These are phyloP conservation scores for Tylopilus intermedius DNA, from an alignment of 768 basidiomycete species.

Conservation along the genomic window DNA sequence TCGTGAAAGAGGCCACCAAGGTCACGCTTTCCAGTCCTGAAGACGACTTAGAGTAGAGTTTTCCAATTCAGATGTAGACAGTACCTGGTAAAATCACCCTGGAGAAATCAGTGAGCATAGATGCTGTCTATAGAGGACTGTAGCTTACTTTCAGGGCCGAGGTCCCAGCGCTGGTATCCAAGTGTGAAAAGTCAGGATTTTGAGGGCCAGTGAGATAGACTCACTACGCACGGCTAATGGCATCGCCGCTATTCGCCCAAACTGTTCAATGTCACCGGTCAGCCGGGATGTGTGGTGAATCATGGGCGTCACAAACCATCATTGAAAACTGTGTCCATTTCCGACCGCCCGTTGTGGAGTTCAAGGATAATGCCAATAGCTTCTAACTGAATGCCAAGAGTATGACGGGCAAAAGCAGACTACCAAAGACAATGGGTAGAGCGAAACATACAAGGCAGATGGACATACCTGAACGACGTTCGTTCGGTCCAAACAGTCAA, in stretches of 20 bases:
- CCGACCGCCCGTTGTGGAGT: constrained; percentile 47
- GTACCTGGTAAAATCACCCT: constrained; percentile 88
- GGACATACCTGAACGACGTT: constrained; percentile 80
- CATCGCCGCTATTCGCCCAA: constrained; percentile 99
- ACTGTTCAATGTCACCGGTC: constrained; percentile 38
- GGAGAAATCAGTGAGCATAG: constrained; percentile 4
- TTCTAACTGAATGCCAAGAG: constrained; percentile 70
- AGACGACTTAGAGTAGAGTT: constrained; percentile 5
- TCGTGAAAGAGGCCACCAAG: constrained; percentile 89
- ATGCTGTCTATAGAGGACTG: background rate
- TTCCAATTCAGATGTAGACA: background rate
- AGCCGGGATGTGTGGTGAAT: background rate
- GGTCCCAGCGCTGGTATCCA: constrained; percentile 73
- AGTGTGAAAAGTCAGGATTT: constrained; percentile 11
- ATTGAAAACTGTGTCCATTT: constrained; percentile 73
- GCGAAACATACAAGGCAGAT: background rate
- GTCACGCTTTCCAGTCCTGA: constrained; percentile 93
- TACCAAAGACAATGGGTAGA: constrained; percentile 29
- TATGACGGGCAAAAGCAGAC: constrained; percentile 88
- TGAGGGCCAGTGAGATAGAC: constrained; percentile 23
- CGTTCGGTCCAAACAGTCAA: constrained; percentile 92
- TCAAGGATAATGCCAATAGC: constrained; percentile 65
- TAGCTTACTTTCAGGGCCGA: constrained; percentile 83
- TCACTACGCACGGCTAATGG: constrained; percentile 84
- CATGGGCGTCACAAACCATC: constrained; percentile 45